Percentiles rank a stretch among this genome's conserved stretches.
These are phyloP conservation scores for Effrenium voratum DNA, from an alignment of 73 alveolate species.

Conservation along the genomic window DNA sequence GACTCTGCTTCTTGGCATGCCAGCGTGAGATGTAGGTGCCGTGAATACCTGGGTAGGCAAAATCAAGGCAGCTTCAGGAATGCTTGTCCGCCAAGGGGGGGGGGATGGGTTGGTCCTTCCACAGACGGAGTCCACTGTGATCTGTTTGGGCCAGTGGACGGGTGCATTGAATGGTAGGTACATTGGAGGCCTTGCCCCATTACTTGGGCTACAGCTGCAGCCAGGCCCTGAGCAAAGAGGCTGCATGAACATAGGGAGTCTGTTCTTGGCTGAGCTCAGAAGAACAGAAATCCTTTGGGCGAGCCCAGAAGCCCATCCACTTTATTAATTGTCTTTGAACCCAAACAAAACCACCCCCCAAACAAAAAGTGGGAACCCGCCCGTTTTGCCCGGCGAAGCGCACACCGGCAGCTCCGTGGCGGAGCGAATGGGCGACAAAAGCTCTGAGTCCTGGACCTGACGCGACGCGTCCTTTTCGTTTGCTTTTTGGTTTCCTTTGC, in stretches of 20 bases:
- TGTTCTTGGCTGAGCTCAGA: too few relatives aligned
- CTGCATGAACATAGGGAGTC: too few relatives aligned
- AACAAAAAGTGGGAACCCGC: background rate
- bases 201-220: too few relatives aligned
- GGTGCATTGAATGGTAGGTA: too few relatives aligned
- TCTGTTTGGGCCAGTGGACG: too few relatives aligned
- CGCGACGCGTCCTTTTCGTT: background rate
- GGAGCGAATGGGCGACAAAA: conserved; percentile 33
- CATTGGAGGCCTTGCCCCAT: too few relatives aligned
- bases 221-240: too few relatives aligned
- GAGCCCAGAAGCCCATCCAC: background rate
- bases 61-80: too few relatives aligned
- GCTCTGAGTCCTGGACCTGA: conserved; percentile 53
- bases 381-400: background rate
- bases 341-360: background rate
- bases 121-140: too few relatives aligned
- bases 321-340: background rate
- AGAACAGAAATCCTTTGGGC: background rate
- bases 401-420: conserved; percentile 77
- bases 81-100: too few relatives aligned
- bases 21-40: conserved; percentile 66
- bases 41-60: conserved; percentile 41
- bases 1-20: conserved; percentile 54
- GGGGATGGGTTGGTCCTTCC: too few relatives aligned
- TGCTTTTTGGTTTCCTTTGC: background rate